Evolutionary conservation across 495 filamentous ascomycete species (phyloP).

Genomic region (Podospora sp.): DNA sequence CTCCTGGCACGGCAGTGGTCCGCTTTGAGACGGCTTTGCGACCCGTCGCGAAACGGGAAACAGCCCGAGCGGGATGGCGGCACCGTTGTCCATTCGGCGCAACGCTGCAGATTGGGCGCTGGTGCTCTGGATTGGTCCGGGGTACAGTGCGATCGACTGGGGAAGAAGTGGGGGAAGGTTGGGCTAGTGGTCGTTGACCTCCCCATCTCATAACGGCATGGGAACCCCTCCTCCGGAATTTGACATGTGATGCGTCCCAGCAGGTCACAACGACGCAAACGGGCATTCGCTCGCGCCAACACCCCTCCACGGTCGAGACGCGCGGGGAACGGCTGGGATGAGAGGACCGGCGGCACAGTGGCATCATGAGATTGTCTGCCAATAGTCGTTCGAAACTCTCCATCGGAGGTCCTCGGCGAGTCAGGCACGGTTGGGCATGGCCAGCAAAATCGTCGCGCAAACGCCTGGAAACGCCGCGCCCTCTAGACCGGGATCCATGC

Average conservation of each 20-base stretch:
- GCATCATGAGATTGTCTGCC: background rate
- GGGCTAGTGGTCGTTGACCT: background rate
- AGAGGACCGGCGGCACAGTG: background rate
- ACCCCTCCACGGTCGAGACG: background rate
- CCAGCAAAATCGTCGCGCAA: conserved; percentile 1
- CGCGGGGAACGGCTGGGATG: background rate
- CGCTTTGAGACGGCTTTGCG: conserved; percentile 16
- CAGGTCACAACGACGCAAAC: conserved; percentile 17
- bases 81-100: background rate
- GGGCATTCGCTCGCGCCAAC: background rate
- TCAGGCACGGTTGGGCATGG: conserved; percentile 1
- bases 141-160: background rate
- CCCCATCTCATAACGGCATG: background rate
- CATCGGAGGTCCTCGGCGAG: conserved; percentile 12
- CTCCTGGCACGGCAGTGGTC: background rate
- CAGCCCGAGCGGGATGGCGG: conserved; percentile 1
- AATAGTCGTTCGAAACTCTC: conserved; percentile 5
- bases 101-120: background rate
- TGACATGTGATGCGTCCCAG: conserved; percentile 14
- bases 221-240: conserved; percentile 2
- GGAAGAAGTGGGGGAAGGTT: conserved; percentile 1
- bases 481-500: conserved; percentile 2
- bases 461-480: conserved; percentile 2
- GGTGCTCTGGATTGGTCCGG: background rate
- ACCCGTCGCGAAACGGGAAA: conserved; percentile 3